Evolutionary conservation across 805 yeast genomes (phyloP).

Genomic region (Lachancea dasiensis): DNA sequence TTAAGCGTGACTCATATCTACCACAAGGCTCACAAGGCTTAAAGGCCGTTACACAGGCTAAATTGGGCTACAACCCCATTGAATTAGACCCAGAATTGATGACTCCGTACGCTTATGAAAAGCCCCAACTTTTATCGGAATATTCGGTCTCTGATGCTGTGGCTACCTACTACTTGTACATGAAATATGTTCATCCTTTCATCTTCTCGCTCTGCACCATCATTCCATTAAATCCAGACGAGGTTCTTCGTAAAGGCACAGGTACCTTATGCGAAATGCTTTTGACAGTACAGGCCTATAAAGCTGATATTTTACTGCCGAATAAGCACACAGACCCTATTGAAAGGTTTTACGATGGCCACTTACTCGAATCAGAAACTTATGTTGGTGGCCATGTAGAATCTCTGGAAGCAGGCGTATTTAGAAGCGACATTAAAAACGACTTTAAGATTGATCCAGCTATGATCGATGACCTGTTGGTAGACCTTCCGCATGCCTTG

Average conservation of each 20-base stretch:
- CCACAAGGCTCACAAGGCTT: conserved; percentile 99
- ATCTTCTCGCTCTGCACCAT: conserved; percentile 93
- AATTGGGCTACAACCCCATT: conserved; percentile 91
- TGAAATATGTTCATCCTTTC: conserved; percentile 96
- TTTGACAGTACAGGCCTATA: conserved; percentile 91
- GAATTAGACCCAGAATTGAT: conserved; percentile 95
- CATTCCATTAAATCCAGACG: conserved; percentile 94
- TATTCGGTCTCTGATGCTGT: conserved; percentile 99
- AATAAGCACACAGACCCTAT: conserved; percentile 90
- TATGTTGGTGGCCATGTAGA: conserved; percentile 99
- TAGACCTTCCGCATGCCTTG: conserved; percentile 68
- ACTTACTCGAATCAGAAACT: conserved; percentile 87
- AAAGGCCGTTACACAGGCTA: conserved; percentile 94
- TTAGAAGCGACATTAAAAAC: conserved; percentile 76
- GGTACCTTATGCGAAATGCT: conserved; percentile 99
- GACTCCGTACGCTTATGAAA: conserved; percentile 95
- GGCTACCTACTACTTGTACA: conserved; percentile 92
- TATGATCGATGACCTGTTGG: conserved; percentile 73
- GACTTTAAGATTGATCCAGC: conserved; percentile 75
- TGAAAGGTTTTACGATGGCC: conserved; percentile 95
- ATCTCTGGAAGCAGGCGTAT: conserved; percentile 95
- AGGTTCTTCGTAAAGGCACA: conserved; percentile 91
- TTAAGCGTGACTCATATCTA: conserved; percentile 90
- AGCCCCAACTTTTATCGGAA: conserved; percentile 88
- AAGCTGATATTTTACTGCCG: conserved; percentile 70